Base-by-base conservation (phyloP, 345 rosid genomes). In the Anacardium occidentale region DNA sequence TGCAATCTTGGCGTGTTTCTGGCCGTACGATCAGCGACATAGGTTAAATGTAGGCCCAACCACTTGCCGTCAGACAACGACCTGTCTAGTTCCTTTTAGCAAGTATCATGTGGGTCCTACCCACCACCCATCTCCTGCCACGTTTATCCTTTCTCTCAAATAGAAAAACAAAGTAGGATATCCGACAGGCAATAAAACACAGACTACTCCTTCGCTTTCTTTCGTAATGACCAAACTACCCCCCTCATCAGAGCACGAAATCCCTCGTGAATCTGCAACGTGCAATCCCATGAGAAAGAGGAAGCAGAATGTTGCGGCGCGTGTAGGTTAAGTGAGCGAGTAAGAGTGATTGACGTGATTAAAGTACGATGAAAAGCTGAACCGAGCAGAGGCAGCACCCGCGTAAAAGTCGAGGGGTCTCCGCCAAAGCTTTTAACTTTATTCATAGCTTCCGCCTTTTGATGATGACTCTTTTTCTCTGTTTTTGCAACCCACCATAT, bases 341-440 rank as follows among this genome's bases (percentile, higher is more conserved):
- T 37, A 9, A 37, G 34, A 45, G 22, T 55, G 67, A 57, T 73
- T 77, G 86, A 80, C 77, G 62, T 72, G 90, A 82, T 78, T 34
- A 78, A 75, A 51, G 88, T 86, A 84, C 88, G 88, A 86, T 84
- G 88, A 86, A 82, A 86, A 82, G 78, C 87, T 78, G 81, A 64
- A 17, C 47, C 58, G 45, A 64, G 71, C 68, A 74, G 44, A 66
- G 12, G 42, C 47, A 45, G 70, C 78, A 57, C 87, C 84, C 85
- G 86, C 90, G 88, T 72, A 86, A 86, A 86, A 84, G 87, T 82
- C 87, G 90, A 86, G 90, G 83, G 88, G 55, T 77, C 74, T 50
- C 76, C 52, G 71, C 57, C 2, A 59, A 62, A 63, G 66, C 48
- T 60, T n/a, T 0, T 9, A 15, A 17, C 83, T 75, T 73, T 59